These are phyloP conservation scores for Homolaphlyctis polyrhiza DNA, from an alignment of 371 early-diverging fungal genomes.

Conservation along the genomic window DNA sequence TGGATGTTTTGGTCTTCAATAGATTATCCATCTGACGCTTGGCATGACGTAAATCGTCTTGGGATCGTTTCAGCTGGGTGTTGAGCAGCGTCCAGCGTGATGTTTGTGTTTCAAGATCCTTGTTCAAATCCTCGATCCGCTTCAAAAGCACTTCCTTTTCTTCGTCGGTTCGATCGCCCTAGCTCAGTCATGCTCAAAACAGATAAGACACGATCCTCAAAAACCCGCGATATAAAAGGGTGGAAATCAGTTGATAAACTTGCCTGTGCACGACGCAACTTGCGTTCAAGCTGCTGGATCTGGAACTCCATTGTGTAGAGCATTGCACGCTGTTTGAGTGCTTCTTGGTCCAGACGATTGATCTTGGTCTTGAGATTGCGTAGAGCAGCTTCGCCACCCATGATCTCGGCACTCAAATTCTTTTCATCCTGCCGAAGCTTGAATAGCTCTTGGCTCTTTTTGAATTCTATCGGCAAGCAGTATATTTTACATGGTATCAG, in stretches of 20 bases:
- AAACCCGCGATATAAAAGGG: too few species aligned
- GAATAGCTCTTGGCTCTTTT: constrained; percentile 46
- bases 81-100: constrained; percentile 32
- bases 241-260: too few species aligned
- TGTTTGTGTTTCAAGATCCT: constrained; percentile 28
- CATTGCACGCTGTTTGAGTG: constrained; percentile 45
- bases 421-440: constrained; percentile 41
- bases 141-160: constrained; percentile 42
- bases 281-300: constrained; percentile 55
- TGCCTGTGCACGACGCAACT: constrained; percentile 44
- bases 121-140: constrained; percentile 36
- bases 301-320: constrained; percentile 53
- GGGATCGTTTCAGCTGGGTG: constrained; percentile 44
- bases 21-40: constrained; percentile 36
- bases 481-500: not conserved
- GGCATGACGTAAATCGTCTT: constrained; percentile 47
- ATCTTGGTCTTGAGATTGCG: constrained; percentile 40
- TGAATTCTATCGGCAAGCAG: constrained; percentile 38
- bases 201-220: not conserved
- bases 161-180: constrained; percentile 53
- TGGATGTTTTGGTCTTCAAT: constrained; percentile 30
- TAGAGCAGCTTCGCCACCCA: constrained; percentile 43
- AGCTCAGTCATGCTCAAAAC: not conserved
- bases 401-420: constrained; percentile 39
- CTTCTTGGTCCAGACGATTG: constrained; percentile 46